A percentile compares a stretch with the other conserved stretches of the same genome.
Conservation (phyloP, 192 early-diverging fungal species). For the Coemansia sp. region DNA sequence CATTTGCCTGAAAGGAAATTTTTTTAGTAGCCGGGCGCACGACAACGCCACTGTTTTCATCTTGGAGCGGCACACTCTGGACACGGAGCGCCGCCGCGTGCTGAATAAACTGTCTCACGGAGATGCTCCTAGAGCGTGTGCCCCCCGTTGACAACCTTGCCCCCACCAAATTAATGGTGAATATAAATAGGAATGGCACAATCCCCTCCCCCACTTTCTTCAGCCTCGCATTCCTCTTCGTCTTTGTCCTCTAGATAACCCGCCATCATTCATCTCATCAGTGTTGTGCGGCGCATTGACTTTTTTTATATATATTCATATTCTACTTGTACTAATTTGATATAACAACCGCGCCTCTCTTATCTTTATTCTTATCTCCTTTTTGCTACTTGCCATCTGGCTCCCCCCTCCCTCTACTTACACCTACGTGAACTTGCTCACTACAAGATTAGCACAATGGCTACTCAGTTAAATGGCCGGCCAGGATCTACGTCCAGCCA, state of each 20-base stretch:
- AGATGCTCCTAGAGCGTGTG: conserved; percentile 2
- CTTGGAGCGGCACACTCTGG: neutral
- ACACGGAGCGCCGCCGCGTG: neutral
- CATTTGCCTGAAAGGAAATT: neutral
- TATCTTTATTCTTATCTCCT: neutral
- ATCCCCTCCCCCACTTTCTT: neutral
- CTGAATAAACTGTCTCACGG: neutral
- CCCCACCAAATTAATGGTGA: neutral
- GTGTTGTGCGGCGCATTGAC: conserved; percentile 10
- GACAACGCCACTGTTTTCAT: neutral
- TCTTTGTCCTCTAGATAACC: conserved; percentile 1
- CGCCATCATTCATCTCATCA: conserved; percentile 4
- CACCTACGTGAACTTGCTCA: neutral
- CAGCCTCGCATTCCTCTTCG: neutral
- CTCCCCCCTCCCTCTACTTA: neutral
- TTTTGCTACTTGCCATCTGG: neutral
- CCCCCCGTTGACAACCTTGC: neutral
- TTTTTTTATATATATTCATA: neutral
- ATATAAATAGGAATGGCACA: neutral
- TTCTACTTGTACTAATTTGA: neutral
- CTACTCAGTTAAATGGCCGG: conserved; percentile 1
- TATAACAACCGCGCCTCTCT: neutral
- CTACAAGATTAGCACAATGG: conserved; percentile 5
- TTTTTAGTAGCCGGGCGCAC: conserved; percentile 2
- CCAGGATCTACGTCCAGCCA: neutral